Base-by-base conservation (phyloP, 2,329 filamentous ascomycete species). In the Alternaria sp. region DNA sequence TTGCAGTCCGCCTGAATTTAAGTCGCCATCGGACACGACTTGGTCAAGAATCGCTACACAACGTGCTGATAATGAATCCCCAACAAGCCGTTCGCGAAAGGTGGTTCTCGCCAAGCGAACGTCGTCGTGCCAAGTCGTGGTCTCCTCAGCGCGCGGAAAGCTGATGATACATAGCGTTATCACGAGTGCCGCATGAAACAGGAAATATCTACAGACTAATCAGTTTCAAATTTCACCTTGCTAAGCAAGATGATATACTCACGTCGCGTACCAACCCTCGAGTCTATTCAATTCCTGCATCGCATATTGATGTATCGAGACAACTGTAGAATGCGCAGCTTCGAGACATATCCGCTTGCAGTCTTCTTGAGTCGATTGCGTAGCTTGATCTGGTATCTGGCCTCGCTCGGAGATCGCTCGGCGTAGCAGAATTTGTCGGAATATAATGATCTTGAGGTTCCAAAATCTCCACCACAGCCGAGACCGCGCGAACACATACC, bases 201-300 rank as follows among this genome's bases (percentile, higher is more conserved):
- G 66, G 27, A 72, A 72, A 20, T 64, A 72, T 32, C 70, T 72
- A 50, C 7, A 20, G 45, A 4, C 16, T 20, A 2, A 30, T 46
- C 5, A 46, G 27, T 27, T 20, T 32, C 6, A 18, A 30, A 5
- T 9, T 14, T 32, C n/a, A 18, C n/a, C 9, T 28, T 6, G 16
- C 4, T 18, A 7, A 11, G 36, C 22, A 8, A 18, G 10, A 18
- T 12, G 10, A 18, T 12, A 5, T 49, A 64, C 70, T 66, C 56
- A 72, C 70, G 70, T 72, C 11, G 70, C 65, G 45, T 72, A 72
- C 70, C 70, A 72, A 16, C 70, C 67, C 51, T 72, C 70, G 8
- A 71, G 30, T 45, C 70, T 67, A 2, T 64, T 69, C 34, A 71
- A 41, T 12, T 62, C 65, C 34, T 66, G 63, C 25, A n/a, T 50